Evolutionary conservation across 345 rosid species (phyloP).

Genomic region (Rhizophora apiculata): DNA sequence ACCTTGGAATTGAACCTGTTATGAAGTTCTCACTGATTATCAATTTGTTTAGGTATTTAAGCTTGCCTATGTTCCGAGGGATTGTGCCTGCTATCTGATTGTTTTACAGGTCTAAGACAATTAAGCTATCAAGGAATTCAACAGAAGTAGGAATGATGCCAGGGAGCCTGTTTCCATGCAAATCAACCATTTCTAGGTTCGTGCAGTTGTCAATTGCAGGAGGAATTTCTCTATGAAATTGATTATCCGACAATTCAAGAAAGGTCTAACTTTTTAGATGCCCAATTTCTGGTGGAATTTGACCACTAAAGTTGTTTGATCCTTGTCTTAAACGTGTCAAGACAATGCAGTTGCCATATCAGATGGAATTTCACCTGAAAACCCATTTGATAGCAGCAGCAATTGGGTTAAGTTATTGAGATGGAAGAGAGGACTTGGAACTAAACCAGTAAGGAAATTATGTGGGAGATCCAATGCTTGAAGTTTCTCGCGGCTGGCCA

Average conservation of each 20-base stretch:
- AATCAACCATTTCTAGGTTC: conserved; percentile 55
- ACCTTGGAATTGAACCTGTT: conserved; percentile 49
- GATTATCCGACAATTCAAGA: conserved; percentile 60
- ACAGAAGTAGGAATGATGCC: conserved; percentile 53
- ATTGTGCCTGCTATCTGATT: conserved; percentile 45
- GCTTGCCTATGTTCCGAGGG: conserved; percentile 50
- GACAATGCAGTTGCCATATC: conserved; percentile 47
- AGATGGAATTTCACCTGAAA: conserved; percentile 56
- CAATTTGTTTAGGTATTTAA: conserved; percentile 55
- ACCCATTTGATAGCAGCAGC: conserved; percentile 51
- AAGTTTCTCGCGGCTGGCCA: conserved; percentile 48
- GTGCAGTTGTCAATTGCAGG: conserved; percentile 49
- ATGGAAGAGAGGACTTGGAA: conserved; percentile 55
- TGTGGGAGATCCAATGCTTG: conserved; percentile 70
- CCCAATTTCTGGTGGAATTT: conserved; percentile 50
- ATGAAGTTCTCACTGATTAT: conserved; percentile 48
- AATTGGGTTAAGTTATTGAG: conserved; percentile 53
- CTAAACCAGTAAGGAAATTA: conserved; percentile 50
- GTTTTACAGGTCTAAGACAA: conserved; percentile 53
- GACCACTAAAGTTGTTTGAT: conserved; percentile 49
- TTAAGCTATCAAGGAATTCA: conserved; percentile 40
- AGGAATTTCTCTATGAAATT: conserved; percentile 50
- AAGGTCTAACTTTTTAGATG: conserved; percentile 43
- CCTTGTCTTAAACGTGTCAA: conserved; percentile 58
- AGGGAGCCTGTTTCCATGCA: conserved; percentile 43